phyloP scores from a whole-genome alignment of 805 yeast genomes.

The Zygoascus flipseniorum region DNA sequence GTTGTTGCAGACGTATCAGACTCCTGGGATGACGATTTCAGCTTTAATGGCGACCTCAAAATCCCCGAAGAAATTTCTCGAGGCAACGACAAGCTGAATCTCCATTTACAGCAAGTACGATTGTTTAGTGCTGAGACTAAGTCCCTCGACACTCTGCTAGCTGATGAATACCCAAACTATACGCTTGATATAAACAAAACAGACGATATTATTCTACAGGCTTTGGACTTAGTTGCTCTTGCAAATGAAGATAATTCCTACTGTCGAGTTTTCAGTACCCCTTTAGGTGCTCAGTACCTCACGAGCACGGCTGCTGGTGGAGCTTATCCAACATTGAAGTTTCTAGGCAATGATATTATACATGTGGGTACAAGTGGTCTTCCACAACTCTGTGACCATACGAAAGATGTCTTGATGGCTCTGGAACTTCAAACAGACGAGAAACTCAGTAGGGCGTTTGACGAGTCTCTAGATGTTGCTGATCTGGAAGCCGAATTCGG shows the following conservation, averaged over 20 bases:
- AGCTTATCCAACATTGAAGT: neutral
- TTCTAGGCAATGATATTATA: neutral
- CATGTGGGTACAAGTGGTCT: neutral
- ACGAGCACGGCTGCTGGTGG: neutral
- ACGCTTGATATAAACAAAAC: neutral
- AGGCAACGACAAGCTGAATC: constrained; percentile 13
- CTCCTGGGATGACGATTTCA: constrained; percentile 60
- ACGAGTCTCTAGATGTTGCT: neutral
- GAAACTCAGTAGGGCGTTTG: neutral
- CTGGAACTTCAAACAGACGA: neutral
- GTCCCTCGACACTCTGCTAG: constrained; percentile 16
- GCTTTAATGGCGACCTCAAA: constrained; percentile 15
- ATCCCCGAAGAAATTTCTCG: constrained; percentile 9
- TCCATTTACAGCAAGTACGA: constrained; percentile 13
- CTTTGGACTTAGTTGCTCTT: constrained; percentile 24
- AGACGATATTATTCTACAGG: constrained; percentile 15
- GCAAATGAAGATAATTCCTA: constrained; percentile 16
- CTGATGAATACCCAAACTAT: constrained; percentile 3
- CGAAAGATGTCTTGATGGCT: neutral
- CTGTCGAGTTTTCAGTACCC: constrained; percentile 17
- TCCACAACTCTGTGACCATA: neutral
- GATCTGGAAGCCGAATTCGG: neutral
- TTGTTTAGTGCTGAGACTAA: constrained; percentile 17
- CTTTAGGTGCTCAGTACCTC: constrained; percentile 15
- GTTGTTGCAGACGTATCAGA: constrained; percentile 5